These are phyloP conservation scores for Cajanus cajan DNA, from an alignment of 306 rosid species.

Conservation along the genomic window DNA sequence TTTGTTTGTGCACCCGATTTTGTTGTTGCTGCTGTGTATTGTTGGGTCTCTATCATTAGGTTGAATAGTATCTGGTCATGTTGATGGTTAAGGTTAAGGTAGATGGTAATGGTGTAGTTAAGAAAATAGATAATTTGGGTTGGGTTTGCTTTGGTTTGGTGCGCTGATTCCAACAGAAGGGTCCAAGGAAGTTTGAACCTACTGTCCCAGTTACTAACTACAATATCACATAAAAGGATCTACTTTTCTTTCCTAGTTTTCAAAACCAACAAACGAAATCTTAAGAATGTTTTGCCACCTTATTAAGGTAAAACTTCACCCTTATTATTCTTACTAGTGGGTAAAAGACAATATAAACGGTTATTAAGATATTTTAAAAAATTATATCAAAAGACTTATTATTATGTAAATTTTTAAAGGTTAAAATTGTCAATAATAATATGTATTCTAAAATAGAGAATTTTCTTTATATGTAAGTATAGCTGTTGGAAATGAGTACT, in stretches of 20 bases:
- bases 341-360: too few relatives aligned
- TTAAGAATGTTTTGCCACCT: neutral
- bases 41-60: neutral
- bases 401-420: too few relatives aligned
- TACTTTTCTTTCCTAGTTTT: neutral
- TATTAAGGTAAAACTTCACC: too few relatives aligned
- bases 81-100: slow-evolving; percentile 14
- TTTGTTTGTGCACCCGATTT: neutral
- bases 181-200: slow-evolving; percentile 2
- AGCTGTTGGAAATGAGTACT: too few relatives aligned
- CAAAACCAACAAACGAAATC: neutral
- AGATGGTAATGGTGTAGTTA: neutral
- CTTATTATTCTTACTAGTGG: too few relatives aligned
- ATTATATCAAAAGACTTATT: too few relatives aligned
- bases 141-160: slow-evolving; percentile 24
- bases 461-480: too few relatives aligned
- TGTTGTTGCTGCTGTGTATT: neutral
- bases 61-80: slow-evolving; percentile 14
- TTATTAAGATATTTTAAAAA: too few relatives aligned
- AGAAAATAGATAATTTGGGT: neutral
- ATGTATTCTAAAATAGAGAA: too few relatives aligned
- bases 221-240: neutral
- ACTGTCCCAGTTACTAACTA: too few relatives aligned
- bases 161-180: neutral
- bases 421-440: too few relatives aligned